A percentile compares a stretch with the other conserved stretches of the same genome.
These are phyloP conservation scores for Penicillium silybi DNA, from an alignment of 495 filamentous ascomycete species.

Conservation along the genomic window DNA sequence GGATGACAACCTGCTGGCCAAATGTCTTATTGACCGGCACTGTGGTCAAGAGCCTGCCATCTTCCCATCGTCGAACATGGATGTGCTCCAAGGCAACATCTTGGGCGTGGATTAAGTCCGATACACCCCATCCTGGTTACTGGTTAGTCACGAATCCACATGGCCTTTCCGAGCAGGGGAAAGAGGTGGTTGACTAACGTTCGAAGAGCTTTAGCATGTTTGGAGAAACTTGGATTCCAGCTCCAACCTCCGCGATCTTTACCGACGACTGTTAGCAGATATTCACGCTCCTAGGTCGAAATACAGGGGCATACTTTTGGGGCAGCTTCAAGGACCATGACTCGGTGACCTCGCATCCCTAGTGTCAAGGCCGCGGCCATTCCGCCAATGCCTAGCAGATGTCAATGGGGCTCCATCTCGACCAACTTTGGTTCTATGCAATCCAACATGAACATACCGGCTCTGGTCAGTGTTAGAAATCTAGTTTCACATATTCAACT, in stretches of 20 bases:
- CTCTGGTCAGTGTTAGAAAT: conserved; percentile 22
- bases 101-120: conserved; percentile 36
- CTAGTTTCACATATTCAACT: background rate
- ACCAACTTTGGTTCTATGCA: background rate
- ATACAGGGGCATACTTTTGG: conserved; percentile 23
- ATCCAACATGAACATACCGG: conserved; percentile 26
- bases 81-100: conserved; percentile 41
- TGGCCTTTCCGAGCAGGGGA: background rate
- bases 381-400: conserved; percentile 55
- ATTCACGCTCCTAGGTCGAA: background rate
- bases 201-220: conserved; percentile 73
- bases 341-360: conserved; percentile 48
- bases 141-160: background rate
- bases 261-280: conserved; percentile 2
- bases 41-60: conserved; percentile 34
- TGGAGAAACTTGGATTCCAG: conserved; percentile 74
- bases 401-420: background rate
- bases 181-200: conserved; percentile 24
- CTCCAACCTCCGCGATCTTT: conserved; percentile 61
- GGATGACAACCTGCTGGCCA: conserved; percentile 41
- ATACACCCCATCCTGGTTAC: conserved; percentile 38
- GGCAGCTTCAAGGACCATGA: conserved; percentile 36
- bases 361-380: conserved; percentile 61
- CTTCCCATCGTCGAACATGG: conserved; percentile 41
- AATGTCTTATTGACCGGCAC: conserved; percentile 41